Conservation (phyloP, 139 green algal species). For the Choricystis sp. region DNA sequence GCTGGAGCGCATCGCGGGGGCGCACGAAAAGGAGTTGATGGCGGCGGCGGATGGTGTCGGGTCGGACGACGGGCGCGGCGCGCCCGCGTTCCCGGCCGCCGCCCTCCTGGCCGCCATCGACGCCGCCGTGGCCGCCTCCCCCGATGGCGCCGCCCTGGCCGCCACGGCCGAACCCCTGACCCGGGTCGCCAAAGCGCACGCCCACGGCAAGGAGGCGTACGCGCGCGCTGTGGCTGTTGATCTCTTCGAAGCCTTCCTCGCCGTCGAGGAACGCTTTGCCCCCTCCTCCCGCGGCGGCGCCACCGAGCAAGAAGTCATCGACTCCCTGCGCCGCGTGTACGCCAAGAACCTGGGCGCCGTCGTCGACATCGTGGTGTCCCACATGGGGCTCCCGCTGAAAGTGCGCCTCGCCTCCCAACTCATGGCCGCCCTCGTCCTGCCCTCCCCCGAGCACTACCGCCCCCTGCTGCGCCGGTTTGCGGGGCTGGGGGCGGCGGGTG, state of each 20-base stretch:
- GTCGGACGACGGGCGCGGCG: background rate
- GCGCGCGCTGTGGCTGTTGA: conserved; percentile 25
- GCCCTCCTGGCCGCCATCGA: conserved; percentile 21
- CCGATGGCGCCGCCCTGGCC: conserved; percentile 25
- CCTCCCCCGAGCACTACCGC: conserved; percentile 50
- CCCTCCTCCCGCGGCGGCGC: conserved; percentile 7
- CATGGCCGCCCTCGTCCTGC: conserved; percentile 59
- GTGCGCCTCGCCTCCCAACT: conserved; percentile 51
- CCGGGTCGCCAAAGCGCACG: conserved; percentile 39
- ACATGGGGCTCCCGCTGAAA: conserved; percentile 63
- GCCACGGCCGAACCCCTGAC: conserved; percentile 44
- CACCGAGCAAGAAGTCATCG: conserved; percentile 79
- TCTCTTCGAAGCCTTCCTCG: conserved; percentile 64
- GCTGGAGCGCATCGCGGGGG: conserved; percentile 26
- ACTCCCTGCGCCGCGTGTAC: conserved; percentile 58
- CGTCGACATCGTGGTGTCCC: conserved; percentile 66
- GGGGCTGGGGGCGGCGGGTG: conserved; percentile 26
- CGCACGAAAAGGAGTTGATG: conserved; percentile 28
- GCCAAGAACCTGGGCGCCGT: conserved; percentile 40
- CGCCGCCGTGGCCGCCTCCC: conserved; percentile 8
- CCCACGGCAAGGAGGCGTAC: conserved; percentile 38
- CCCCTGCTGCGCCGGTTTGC: conserved; percentile 58
- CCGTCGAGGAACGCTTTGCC: conserved; percentile 24
- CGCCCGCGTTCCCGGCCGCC: conserved; percentile 3
- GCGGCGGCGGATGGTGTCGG: conserved; percentile 1